Conservation (phyloP, 31 red algal species). For the Bonnemaisonia californica region DNA sequence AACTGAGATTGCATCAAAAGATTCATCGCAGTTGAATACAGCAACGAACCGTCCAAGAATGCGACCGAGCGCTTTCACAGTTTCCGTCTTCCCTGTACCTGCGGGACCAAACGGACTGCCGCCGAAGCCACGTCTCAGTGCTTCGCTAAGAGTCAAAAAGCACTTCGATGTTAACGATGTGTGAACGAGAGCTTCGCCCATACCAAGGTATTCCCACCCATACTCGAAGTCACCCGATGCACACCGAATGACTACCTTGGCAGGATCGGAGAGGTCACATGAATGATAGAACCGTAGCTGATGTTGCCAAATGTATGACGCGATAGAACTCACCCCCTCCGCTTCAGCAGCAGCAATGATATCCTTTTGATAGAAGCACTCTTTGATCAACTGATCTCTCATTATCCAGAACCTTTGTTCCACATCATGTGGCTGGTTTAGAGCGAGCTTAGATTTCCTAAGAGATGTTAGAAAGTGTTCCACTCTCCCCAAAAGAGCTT, state of each 20-base stretch:
- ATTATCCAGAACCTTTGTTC: slow-evolving; percentile 3
- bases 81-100: slow-evolving; percentile 91
- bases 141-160: slow-evolving; percentile 64
- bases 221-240: slow-evolving; percentile 42
- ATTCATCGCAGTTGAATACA: slow-evolving; percentile 90
- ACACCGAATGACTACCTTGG: slow-evolving; percentile 32
- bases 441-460: background rate
- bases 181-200: slow-evolving; percentile 73
- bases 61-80: slow-evolving; percentile 79
- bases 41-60: slow-evolving; percentile 69
- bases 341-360: slow-evolving; percentile 14
- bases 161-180: slow-evolving; percentile 70
- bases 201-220: slow-evolving; percentile 87
- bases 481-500: background rate
- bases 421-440: background rate
- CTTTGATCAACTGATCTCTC: slow-evolving; percentile 73
- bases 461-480: background rate
- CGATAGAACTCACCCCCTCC: background rate
- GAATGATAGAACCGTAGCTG: slow-evolving; percentile 45
- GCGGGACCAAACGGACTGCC: slow-evolving; percentile 83
- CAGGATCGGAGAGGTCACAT: background rate
- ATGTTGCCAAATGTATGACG: slow-evolving; percentile 36
- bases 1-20: slow-evolving; percentile 82
- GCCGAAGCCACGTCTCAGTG: slow-evolving; percentile 59
- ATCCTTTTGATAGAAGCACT: slow-evolving; percentile 69